A percentile compares a stretch with the other conserved stretches of the same genome.
Evolutionary conservation across 2,329 filamentous ascomycete genomes (phyloP).

Genomic region (Pseudogymnoascus pannorum): DNA sequence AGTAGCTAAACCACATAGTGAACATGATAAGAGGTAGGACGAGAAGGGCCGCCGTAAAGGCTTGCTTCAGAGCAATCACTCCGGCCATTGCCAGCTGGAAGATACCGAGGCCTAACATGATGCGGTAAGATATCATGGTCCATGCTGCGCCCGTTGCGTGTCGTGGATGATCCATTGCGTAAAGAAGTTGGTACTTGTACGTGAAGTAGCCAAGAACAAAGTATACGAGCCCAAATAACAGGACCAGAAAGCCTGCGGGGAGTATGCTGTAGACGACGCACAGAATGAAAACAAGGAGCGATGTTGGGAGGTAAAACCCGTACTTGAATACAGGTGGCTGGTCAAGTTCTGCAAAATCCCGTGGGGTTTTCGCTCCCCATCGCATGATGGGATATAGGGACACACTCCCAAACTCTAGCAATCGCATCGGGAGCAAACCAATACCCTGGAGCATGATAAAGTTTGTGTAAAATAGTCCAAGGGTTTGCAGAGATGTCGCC

Average conservation of each 20-base stretch:
- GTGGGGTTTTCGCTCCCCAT: slow-evolving; percentile 74
- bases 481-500: slow-evolving; percentile 63
- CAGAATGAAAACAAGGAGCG: slow-evolving; percentile 87
- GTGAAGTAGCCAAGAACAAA: slow-evolving; percentile 79
- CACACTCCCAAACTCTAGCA: slow-evolving; percentile 84
- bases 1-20: slow-evolving; percentile 85
- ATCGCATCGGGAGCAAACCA: slow-evolving; percentile 86
- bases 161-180: slow-evolving; percentile 96
- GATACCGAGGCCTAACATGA: slow-evolving; percentile 76
- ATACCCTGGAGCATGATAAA: slow-evolving; percentile 90
- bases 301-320: slow-evolving; percentile 89
- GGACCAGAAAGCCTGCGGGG: slow-evolving; percentile 68
- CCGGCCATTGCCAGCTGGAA: slow-evolving; percentile 91
- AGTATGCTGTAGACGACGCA: slow-evolving; percentile 92
- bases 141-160: slow-evolving; percentile 90
- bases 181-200: slow-evolving; percentile 95
- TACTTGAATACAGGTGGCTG: slow-evolving; percentile 87
- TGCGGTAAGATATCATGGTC: slow-evolving; percentile 92
- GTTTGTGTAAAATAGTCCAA: slow-evolving; percentile 84
- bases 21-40: slow-evolving; percentile 69
- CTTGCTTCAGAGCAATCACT: slow-evolving; percentile 66
- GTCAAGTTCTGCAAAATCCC: slow-evolving; percentile 77
- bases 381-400: slow-evolving; percentile 73
- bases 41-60: slow-evolving; percentile 64
- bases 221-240: slow-evolving; percentile 76